These are phyloP conservation scores for Monilinia laxa DNA, from an alignment of 2,329 filamentous ascomycete species.

Conservation along the genomic window DNA sequence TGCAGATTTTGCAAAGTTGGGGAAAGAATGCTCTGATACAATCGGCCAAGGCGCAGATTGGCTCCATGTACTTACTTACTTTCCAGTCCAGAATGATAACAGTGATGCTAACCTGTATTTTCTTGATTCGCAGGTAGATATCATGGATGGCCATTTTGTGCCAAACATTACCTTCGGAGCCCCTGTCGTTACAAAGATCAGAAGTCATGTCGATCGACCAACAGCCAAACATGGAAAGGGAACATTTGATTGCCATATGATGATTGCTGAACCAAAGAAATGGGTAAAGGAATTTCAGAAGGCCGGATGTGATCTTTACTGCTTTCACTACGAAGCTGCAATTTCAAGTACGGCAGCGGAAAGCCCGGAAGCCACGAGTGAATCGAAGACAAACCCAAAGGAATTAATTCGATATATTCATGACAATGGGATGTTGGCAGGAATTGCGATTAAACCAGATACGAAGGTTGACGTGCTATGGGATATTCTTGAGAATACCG, in stretches of 20 bases:
- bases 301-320: slow-evolving; percentile 97
- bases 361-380: slow-evolving; percentile 66
- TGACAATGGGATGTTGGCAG: slow-evolving; percentile 80
- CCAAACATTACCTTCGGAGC: slow-evolving; percentile 97
- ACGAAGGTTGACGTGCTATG: slow-evolving; percentile 90
- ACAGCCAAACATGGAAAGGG: slow-evolving; percentile 70
- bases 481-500: slow-evolving; percentile 75
- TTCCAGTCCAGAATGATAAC: not conserved
- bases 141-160: slow-evolving; percentile 98
- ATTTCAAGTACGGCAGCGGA: slow-evolving; percentile 79
- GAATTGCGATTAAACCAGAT: slow-evolving; percentile 92
- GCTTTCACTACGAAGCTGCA: slow-evolving; percentile 98
- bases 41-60: slow-evolving; percentile 87
- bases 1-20: slow-evolving; percentile 89
- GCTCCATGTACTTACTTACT: slow-evolving; percentile 16
- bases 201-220: slow-evolving; percentile 78
- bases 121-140: slow-evolving; percentile 61
- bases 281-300: slow-evolving; percentile 96
- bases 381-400: slow-evolving; percentile 73
- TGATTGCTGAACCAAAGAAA: slow-evolving; percentile 98
- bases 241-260: slow-evolving; percentile 99
- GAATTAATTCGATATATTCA: slow-evolving; percentile 91
- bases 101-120: not conserved
- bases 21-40: slow-evolving; percentile 80
- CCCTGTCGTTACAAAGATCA: slow-evolving; percentile 92